Base-by-base conservation (phyloP, 306 rosid species). In the Lupinus albus region DNA sequence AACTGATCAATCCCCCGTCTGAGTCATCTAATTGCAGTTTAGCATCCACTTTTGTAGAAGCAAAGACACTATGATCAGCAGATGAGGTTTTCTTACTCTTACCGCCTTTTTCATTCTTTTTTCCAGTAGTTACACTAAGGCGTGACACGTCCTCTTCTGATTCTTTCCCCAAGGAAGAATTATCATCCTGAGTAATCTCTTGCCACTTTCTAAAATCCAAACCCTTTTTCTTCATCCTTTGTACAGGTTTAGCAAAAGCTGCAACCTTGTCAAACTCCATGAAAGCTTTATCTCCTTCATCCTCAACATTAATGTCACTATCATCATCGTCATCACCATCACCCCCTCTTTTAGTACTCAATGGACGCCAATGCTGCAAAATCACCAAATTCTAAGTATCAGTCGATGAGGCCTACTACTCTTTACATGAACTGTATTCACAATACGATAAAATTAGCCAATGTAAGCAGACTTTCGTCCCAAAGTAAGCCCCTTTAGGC, bases 281-380 rank as follows among this genome's bases (percentile, higher is more conserved):
- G 11, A 76, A 68, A 48, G 13, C 54, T 50, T 76, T 69, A 73
- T 77, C 88, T 51, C 64, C 89, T 68, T 84, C 89, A 49, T 68
- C 81, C 44, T 70, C 81, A 62, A 60, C 72, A 54, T 66, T 59
- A 35, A 51, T 62, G 7, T 72, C 81, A 74, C 64, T 28, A 61
- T 65, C 74, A 48, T 55, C 82, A 38, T 14, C 55, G 4, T 0
- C 56, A 52, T 12, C 59, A 14, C 59, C 67, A 47, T 18, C 75
- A 47, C 33, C 76, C n/a, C 47, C 77, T 57, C 42, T 55, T 76
- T 74, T 79, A 61, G 73, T 36, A 56, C 76, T 80, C 30, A 83
- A 46, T 8, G 99, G 87, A 74, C 59, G 78, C 96, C 99, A 86
- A 78, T 88, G 81, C 99, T 93, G 94, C 39, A 78, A 66, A 76